A percentile compares a stretch with the other conserved stretches of the same genome.
Conservation (phyloP, 352 stramenopile species). For the Phytophthora syringae region DNA sequence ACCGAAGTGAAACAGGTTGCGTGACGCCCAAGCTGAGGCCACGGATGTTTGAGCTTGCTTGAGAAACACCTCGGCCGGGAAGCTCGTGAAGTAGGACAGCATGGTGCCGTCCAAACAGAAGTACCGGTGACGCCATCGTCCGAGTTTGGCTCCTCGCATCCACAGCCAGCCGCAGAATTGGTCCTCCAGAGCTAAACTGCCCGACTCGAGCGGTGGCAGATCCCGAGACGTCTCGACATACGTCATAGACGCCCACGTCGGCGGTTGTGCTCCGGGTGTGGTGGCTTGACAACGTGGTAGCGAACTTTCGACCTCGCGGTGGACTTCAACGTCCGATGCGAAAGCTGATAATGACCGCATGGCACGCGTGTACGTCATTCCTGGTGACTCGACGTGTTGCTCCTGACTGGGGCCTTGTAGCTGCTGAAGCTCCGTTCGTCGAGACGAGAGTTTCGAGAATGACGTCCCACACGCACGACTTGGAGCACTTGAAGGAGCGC, state of each 20-base stretch:
- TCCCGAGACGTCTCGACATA: conserved; percentile 41
- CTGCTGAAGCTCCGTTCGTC: conserved; percentile 21
- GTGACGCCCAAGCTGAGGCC: conserved; percentile 33
- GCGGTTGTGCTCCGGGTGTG: conserved; percentile 10
- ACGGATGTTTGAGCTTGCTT: conserved; percentile 50
- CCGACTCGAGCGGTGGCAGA: conserved; percentile 50
- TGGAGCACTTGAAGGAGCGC: neutral
- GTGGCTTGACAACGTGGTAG: conserved; percentile 27
- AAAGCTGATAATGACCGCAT: conserved; percentile 23
- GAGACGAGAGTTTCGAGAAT: conserved; percentile 41
- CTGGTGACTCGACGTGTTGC: neutral
- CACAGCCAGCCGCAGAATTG: conserved; percentile 85
- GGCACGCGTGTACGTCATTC: conserved; percentile 26
- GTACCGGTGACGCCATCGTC: conserved; percentile 77
- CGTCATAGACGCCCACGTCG: conserved; percentile 41
- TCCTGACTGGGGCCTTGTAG: conserved; percentile 8
- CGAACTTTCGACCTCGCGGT: conserved; percentile 27
- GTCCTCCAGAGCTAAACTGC: conserved; percentile 57
- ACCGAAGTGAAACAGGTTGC: conserved; percentile 49
- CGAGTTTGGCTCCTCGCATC: conserved; percentile 69
- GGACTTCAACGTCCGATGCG: conserved; percentile 22
- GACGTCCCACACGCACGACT: conserved; percentile 4
- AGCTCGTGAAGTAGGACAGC: conserved; percentile 74
- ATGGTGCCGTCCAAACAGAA: conserved; percentile 76
- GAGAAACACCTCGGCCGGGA: conserved; percentile 77